phyloP scores from a whole-genome alignment of 2,329 filamentous ascomycete genomes.

The Sarocladium strictum region DNA sequence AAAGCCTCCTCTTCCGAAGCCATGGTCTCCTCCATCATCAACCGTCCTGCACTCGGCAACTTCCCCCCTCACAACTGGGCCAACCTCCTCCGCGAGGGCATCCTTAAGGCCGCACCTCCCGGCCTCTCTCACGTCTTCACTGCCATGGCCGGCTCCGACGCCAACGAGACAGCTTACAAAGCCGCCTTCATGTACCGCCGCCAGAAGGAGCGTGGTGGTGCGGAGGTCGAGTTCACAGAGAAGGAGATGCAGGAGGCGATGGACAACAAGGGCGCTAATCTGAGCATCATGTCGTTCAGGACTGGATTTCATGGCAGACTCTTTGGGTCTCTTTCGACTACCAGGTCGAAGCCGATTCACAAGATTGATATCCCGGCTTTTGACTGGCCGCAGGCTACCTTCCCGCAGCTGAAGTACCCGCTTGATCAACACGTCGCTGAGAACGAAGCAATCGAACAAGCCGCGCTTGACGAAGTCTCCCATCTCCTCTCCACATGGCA shows the following conservation, averaged over 20 bases:
- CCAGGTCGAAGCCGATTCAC: conserved; percentile 88
- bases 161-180: conserved; percentile 93
- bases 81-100: conserved; percentile 68
- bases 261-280: conserved; percentile 66
- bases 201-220: conserved; percentile 73
- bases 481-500: conserved; percentile 73
- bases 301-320: conserved; percentile 85
- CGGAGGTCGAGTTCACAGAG: conserved; percentile 69
- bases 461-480: conserved; percentile 78
- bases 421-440: conserved; percentile 73
- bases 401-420: conserved; percentile 81
- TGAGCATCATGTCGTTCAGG: conserved; percentile 86
- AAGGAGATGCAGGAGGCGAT: conserved; percentile 71
- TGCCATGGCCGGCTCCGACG: conserved; percentile 81
- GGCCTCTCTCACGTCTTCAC: conserved; percentile 88
- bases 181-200: conserved; percentile 91
- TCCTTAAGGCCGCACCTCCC: conserved; percentile 76
- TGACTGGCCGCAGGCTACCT: conserved; percentile 88
- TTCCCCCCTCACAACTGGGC: conserved; percentile 86
- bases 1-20: conserved; percentile 67
- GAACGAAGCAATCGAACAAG: conserved; percentile 76
- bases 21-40: conserved; percentile 77
- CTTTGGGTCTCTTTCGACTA: conserved; percentile 82
- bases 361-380: conserved; percentile 93
- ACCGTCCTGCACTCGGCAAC: conserved; percentile 84